Percentiles rank a stretch among this genome's conserved stretches.
Conservation (phyloP, 176 grass and related monocot genomes). For the Oryza brachyantha region DNA sequence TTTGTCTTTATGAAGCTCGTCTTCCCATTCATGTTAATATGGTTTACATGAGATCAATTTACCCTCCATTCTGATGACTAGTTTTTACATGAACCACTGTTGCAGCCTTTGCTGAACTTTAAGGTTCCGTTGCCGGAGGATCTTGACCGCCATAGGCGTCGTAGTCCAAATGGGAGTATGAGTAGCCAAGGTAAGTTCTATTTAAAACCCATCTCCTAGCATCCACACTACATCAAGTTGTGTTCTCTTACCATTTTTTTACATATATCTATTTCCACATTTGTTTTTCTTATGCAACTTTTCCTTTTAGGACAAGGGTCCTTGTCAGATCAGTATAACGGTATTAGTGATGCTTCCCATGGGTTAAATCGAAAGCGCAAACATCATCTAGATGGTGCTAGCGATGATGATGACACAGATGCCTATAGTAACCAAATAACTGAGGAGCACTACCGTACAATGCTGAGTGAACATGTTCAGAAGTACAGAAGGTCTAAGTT, state of each 20-base stretch:
- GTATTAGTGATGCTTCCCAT: conserved; percentile 52
- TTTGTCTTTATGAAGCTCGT: background rate
- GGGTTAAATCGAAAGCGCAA: conserved; percentile 47
- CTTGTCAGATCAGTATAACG: conserved; percentile 63
- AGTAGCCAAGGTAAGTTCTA: conserved; percentile 64
- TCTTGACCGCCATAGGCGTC: conserved; percentile 58
- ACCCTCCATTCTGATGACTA: background rate
- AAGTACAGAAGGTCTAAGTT: conserved; percentile 60
- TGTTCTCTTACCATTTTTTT: conserved; percentile 2
- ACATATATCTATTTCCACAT: background rate
- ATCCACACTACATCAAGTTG: background rate
- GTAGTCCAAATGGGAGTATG: conserved; percentile 71
- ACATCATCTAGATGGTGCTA: conserved; percentile 41
- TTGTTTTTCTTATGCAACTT: conserved; percentile 28
- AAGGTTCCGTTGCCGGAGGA: conserved; percentile 75
- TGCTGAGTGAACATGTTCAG: conserved; percentile 87
- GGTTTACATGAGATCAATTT: conserved; percentile 10
- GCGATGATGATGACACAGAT: conserved; percentile 59
- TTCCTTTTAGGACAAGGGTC: conserved; percentile 48
- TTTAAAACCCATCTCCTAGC: conserved; percentile 19
- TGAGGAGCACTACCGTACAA: conserved; percentile 85
- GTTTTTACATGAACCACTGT: conserved; percentile 30
- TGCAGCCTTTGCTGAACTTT: conserved; percentile 90
- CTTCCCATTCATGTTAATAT: background rate
- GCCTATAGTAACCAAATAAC: conserved; percentile 64